Evolutionary conservation across 768 basidiomycete genomes (phyloP).

Genomic region (Agaricus subrufescens): DNA sequence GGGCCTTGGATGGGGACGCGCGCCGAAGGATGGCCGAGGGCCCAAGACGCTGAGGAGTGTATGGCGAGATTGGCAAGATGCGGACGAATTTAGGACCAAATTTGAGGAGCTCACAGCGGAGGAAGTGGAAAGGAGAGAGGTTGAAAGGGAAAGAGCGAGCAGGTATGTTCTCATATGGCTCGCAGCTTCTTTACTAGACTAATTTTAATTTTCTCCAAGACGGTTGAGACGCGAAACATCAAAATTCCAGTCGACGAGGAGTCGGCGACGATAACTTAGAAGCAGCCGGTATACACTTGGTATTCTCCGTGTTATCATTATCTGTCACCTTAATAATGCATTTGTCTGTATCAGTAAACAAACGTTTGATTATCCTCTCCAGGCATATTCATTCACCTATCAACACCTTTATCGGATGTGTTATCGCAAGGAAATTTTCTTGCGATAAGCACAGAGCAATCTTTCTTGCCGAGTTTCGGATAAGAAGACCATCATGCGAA

Average conservation of each 20-base stretch:
- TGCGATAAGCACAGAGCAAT: too few species aligned
- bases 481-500: too few species aligned
- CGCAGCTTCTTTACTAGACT: background rate
- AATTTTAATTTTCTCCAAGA: slow-evolving; percentile 23
- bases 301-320: slow-evolving; percentile 3
- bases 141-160: slow-evolving; percentile 82
- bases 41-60: slow-evolving; percentile 81
- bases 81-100: slow-evolving; percentile 84
- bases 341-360: background rate
- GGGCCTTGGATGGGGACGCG: slow-evolving; percentile 71
- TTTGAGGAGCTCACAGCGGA: slow-evolving; percentile 85
- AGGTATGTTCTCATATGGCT: slow-evolving; percentile 28
- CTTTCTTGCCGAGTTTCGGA: too few species aligned
- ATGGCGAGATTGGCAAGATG: slow-evolving; percentile 94
- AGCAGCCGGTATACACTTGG: background rate
- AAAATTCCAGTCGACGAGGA: slow-evolving; percentile 52
- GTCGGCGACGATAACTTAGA: slow-evolving; percentile 27
- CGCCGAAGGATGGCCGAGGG: slow-evolving; percentile 73
- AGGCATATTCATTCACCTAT: too few species aligned
- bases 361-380: too few species aligned
- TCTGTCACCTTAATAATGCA: background rate
- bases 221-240: slow-evolving; percentile 63
- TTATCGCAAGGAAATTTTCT: too few species aligned
- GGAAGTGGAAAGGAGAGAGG: slow-evolving; percentile 87
- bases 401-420: too few species aligned